Evolutionary conservation across 139 green algal species (phyloP).

Genomic region (Chlamydomonas incerta): DNA sequence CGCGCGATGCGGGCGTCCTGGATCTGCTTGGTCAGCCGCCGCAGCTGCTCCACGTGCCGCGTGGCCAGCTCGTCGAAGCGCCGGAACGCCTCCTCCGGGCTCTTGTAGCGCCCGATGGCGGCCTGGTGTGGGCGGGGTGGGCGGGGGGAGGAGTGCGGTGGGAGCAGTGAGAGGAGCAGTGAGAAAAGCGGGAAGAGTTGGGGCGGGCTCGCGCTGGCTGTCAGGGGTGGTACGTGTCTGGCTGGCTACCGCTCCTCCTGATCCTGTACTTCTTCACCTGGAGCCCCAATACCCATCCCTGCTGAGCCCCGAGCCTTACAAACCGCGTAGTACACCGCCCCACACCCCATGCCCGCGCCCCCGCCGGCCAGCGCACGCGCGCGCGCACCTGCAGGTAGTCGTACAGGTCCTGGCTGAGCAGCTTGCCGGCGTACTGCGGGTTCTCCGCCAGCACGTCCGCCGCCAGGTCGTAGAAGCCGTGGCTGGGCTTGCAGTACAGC

Average conservation of each 20-base stretch:
- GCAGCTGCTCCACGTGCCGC: slow-evolving; percentile 80
- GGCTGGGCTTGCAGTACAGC: slow-evolving; percentile 84
- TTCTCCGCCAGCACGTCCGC: slow-evolving; percentile 88
- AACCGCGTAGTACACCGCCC: too few species aligned
- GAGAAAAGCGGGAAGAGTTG: too few species aligned
- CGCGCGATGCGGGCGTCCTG: slow-evolving; percentile 75
- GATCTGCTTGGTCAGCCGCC: slow-evolving; percentile 83
- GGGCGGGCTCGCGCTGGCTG: too few species aligned
- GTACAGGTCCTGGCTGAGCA: slow-evolving; percentile 75
- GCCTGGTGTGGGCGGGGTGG: slow-evolving; percentile 26
- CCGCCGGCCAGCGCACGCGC: too few species aligned
- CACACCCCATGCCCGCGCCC: too few species aligned
- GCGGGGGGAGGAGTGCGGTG: too few species aligned
- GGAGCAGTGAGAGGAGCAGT: too few species aligned
- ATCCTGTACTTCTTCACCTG: too few species aligned
- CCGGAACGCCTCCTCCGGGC: slow-evolving; percentile 70
- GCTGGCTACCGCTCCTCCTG: too few species aligned
- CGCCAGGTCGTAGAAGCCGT: slow-evolving; percentile 83
- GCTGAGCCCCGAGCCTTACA: too few species aligned
- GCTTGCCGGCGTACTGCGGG: slow-evolving; percentile 66
- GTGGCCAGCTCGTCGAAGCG: slow-evolving; percentile 74
- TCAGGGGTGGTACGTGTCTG: too few species aligned
- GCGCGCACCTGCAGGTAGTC: slow-evolving; percentile 66
- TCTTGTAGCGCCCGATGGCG: slow-evolving; percentile 67
- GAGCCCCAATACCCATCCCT: too few species aligned